Base-by-base conservation (phyloP, 176 grass and related monocot genomes). In the Ananas comosus region DNA sequence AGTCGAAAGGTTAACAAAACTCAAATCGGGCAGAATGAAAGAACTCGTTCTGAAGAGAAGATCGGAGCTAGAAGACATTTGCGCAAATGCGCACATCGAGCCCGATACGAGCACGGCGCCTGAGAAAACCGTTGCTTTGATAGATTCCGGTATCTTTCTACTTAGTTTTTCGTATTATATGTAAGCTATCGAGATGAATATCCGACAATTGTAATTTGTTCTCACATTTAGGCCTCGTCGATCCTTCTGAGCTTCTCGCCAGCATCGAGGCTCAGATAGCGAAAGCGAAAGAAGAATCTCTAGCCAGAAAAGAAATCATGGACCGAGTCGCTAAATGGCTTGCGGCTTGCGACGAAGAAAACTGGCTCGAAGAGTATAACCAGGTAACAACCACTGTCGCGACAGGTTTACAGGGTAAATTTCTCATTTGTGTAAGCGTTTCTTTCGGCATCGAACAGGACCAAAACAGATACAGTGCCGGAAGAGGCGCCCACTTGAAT, bases 361-460 rank as follows among this genome's bases (percentile, higher is more conserved):
- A 80, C 76, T 99, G 94, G 94, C 89, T 99, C 75, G 87, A 99
- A 84, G 89, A 90, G 65, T 99, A 99, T 78, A 91, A 88, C 70
- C 82, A 88, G 51, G 94, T 93, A 85, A 69, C 64, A 17, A 24
- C 71, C 11, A 54, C 19, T 73, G 64, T 81, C 69, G 51, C 58
- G 8, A 71, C 74, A 65, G 67, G 66, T n/a, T 1, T 63, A 47
- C 49, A 72, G 33, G 33, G 33, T 6, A 42, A 42, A 42, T 42
- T 42, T 47, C 12, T 63, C 78, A 13, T 79, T 61, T 53, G 73
- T 6, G 4, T 42, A 66, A 80, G 79, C 19, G 14, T 73, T 70
- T 54, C 14, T 11, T 50, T 14, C 70, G 48, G 64, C 48, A 63
- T 74, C 19, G 12, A 77, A 22, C 80, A 99, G 94, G 94, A 99